Percentiles rank a stretch among this genome's conserved stretches.
Evolutionary conservation across 305 asterid species (phyloP).

Genomic region (Euphrasia arctica): DNA sequence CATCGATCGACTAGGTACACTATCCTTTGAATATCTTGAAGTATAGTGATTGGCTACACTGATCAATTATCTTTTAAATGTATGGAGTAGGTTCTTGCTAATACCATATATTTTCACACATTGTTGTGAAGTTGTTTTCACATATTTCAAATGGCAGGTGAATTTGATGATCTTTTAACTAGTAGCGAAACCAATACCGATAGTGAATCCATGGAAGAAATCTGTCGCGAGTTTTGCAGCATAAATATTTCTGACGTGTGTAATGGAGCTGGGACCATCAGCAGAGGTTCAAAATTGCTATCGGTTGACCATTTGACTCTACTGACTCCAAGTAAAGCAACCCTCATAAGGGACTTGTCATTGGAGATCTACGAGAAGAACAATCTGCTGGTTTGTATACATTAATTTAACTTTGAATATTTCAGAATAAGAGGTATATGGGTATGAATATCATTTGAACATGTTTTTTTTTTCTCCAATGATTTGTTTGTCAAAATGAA

Average conservation of each 20-base stretch:
- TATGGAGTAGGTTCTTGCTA: neutral
- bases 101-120: neutral
- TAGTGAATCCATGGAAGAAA: constrained; percentile 39
- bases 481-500: no score
- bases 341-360: constrained; percentile 64
- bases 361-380: constrained; percentile 55
- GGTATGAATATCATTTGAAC: no score
- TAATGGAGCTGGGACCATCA: constrained; percentile 46
- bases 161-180: constrained; percentile 73
- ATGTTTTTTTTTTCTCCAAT: no score
- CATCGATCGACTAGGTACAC: constrained; percentile 70
- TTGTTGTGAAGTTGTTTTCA: constrained; percentile 17
- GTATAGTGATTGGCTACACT: constrained; percentile 10
- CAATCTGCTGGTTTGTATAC: constrained; percentile 32
- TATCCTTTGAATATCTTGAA: constrained; percentile 20
- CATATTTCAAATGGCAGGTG: constrained; percentile 48
- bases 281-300: constrained; percentile 39
- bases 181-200: constrained; percentile 31
- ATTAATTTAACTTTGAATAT: no score
- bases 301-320: constrained; percentile 56
- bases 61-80: neutral
- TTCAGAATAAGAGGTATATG: neutral
- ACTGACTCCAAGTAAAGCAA: constrained; percentile 62
- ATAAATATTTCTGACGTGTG: constrained; percentile 26
- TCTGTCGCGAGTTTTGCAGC: constrained; percentile 38